Evolutionary conservation across 1,139 yeast genomes (phyloP), one percentile per base, ranked within the genome.

Genomic region (Trichomonascaceae sp.): DNA sequence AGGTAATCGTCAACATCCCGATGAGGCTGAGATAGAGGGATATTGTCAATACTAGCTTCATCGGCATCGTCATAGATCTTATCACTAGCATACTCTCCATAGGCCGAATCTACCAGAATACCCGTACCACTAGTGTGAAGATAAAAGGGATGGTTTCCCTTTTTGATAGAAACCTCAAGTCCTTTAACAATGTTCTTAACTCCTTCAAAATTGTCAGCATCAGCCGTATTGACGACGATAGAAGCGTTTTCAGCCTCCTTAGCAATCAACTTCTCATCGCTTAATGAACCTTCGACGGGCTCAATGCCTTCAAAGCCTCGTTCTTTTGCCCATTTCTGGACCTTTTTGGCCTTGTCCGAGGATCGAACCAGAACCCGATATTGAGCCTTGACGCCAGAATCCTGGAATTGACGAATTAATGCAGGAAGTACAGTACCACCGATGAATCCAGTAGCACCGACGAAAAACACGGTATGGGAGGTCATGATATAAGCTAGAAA

Each of bases 61-160:
- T 62, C 58, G 17, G 62, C 61, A 56, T 75, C 77, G 24, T 72
- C 67, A 59, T 67, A 72, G 5, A 69, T 62, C 48, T 62, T 64
- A 13, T 58, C 61, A 3, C 64, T 50, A 2, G 70, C 62, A 12
- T 61, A 58, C 55, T 65, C 61, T 1, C 64, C 62, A 7, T 58
- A 52, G 19, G 72, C 61, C 1, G 58, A 63, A 53, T 74, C 77
- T 8, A 53, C 46, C 30, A 66, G 48, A 24, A 73, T 61, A 9
- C 74, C 68, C 1, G 76, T 73, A 12, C 79, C 78, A 1, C 78
- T 72, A 39, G 77, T 74, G 52, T 74, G 78, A 51, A 75, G 61
- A 43, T 72, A 64, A 39, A 72, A 55, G 3, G 74, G 71, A 17
- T 61, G 63, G 1, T 53, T 53, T 43, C 62, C 65, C 53, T 63